Percentiles rank a stretch among this genome's conserved stretches.
phyloP scores from a whole-genome alignment of 306 rosid genomes.

The Heteromeles arbutifolia region DNA sequence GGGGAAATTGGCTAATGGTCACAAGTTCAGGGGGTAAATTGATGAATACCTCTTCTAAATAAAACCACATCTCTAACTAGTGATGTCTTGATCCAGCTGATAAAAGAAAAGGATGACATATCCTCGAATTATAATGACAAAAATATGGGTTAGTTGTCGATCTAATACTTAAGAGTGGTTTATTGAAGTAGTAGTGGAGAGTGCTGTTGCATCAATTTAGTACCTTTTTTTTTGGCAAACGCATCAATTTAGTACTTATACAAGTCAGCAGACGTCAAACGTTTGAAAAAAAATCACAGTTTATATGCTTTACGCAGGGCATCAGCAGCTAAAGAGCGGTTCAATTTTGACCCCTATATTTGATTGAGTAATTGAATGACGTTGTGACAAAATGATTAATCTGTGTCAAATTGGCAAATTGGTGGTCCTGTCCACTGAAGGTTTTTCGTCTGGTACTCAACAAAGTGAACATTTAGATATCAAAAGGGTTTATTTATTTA shows the following conservation, averaged over 20 bases:
- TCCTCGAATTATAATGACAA: not conserved
- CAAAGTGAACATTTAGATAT: too few relatives aligned
- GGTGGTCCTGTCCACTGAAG: not conserved
- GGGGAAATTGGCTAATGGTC: too few relatives aligned
- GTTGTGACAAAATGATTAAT: not conserved
- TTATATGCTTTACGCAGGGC: too few relatives aligned
- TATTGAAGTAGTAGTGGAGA: not conserved
- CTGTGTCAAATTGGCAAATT: not conserved
- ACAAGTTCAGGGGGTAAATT: too few relatives aligned
- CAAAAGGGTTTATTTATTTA: not conserved
- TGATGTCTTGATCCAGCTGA: not conserved
- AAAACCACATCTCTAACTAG: too few relatives aligned
- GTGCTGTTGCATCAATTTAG: not conserved
- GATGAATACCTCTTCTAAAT: too few relatives aligned
- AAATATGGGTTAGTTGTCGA: not conserved
- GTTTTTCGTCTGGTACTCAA: not conserved
- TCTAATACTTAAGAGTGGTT: not conserved
- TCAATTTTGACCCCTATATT: not conserved
- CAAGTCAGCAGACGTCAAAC: not conserved
- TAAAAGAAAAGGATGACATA: not conserved
- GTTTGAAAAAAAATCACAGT: too few relatives aligned
- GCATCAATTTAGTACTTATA: not conserved
- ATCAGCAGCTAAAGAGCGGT: not conserved
- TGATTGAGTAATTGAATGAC: not conserved
- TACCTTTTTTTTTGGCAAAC: too few relatives aligned